Evolutionary conservation across 2,329 filamentous ascomycete genomes (phyloP).

Genomic region (Dryadomyces sulphureus): DNA sequence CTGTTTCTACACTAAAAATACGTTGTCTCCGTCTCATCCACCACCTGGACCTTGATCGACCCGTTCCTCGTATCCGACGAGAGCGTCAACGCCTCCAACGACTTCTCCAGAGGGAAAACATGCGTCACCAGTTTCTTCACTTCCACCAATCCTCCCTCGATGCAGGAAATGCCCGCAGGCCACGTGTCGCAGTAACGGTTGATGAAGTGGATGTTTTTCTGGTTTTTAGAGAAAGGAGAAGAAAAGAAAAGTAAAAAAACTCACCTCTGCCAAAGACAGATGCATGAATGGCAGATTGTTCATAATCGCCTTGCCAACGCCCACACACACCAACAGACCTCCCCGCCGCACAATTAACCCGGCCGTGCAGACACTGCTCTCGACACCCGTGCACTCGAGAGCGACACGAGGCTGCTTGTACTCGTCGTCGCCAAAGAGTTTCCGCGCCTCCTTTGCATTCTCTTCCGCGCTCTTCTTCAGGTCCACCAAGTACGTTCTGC

Average conservation of each 20-base stretch:
- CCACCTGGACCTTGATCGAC: conserved; percentile 46
- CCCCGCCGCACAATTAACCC: conserved; percentile 41
- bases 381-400: conserved; percentile 51
- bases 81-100: conserved; percentile 40
- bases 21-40: conserved; percentile 26
- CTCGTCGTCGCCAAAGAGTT: conserved; percentile 35
- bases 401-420: conserved; percentile 43
- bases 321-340: conserved; percentile 48
- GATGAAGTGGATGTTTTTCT: conserved; percentile 56
- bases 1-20: background rate
- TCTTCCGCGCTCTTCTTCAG: conserved; percentile 26
- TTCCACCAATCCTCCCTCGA: conserved; percentile 45
- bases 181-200: conserved; percentile 58
- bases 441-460: conserved; percentile 36
- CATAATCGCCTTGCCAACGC: conserved; percentile 46
- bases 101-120: conserved; percentile 45
- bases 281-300: conserved; percentile 56
- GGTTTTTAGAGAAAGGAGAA: background rate
- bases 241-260: conserved; percentile 4
- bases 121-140: conserved; percentile 49
- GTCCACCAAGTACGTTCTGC: conserved; percentile 38
- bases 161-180: conserved; percentile 47
- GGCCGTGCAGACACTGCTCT: conserved; percentile 46
- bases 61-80: conserved; percentile 34
- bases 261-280: conserved; percentile 42